Base-by-base conservation (phyloP, 805 yeast genomes). In the Diddensiella transvaalensis region DNA sequence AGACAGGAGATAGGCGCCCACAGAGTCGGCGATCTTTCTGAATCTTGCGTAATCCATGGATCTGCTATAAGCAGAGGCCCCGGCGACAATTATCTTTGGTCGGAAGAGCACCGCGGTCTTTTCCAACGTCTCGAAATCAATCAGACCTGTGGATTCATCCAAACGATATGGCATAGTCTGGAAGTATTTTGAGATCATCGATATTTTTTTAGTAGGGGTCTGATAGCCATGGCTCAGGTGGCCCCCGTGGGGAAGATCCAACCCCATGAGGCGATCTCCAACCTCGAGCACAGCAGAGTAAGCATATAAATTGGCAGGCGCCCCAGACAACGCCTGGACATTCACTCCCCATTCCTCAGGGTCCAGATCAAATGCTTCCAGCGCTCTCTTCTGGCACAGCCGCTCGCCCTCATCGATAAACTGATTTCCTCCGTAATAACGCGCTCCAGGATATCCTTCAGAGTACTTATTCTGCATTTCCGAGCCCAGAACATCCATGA, bases 401-500 rank as follows among this genome's bases (percentile, higher is more conserved):
- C 80, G 69, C 75, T 91, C 99, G 62, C 87, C 88, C 73, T 81
- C 77, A 73, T 91, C 99, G 62, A 91, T 91, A 72, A 81, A 85
- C 71, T 91, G 89, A 66, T 91, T 91, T 68, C 99, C 99, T 69
- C 99, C 99, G 67, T 91, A 91, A 75, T 91, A 91, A 69, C 99
- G 82, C 55, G 89, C 96, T 58, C 96, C 96, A 37, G 99, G 99
- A 72, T 91, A 91, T 56, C 98, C 98, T 72, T 91, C 99, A 8
- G 97, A 89, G 73, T 91, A 91, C 75, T 91, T 91, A 79, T 91
- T 91, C 70, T 87, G 90, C 96, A 91, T 88, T 66, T 87, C 96
- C 22, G 96, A 85, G 56, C 98, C 98, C 62, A 91, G 77, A 43
- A 88, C 80, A 66, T 91, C 96, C 80, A 91, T 86, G 26, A 91